Conservation (phyloP, 2,329 filamentous ascomycete genomes). For the Blastomyces percursus region DNA sequence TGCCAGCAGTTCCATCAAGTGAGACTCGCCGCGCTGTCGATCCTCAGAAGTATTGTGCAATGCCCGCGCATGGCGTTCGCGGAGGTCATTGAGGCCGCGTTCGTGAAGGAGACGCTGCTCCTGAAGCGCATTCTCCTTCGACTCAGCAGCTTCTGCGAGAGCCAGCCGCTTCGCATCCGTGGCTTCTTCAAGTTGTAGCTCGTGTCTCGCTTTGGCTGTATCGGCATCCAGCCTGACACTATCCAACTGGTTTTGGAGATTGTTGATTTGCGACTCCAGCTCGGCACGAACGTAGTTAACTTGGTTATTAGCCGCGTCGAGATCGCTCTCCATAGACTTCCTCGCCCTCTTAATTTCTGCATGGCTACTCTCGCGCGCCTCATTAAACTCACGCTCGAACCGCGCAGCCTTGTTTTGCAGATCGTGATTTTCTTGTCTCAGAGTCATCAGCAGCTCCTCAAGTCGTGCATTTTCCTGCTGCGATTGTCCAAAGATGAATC, state of each 20-base stretch:
- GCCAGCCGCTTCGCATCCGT: conserved; percentile 55
- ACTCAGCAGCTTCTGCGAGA: conserved; percentile 43
- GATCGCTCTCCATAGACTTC: conserved; percentile 64
- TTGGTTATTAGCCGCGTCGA: conserved; percentile 66
- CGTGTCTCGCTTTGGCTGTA: conserved; percentile 66
- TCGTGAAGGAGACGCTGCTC: conserved; percentile 58
- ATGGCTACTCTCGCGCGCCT: conserved; percentile 67
- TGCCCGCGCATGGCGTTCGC: conserved; percentile 62
- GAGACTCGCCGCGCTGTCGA: conserved; percentile 65
- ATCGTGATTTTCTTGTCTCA: conserved; percentile 50
- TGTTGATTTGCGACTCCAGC: conserved; percentile 65
- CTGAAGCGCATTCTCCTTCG: conserved; percentile 43
- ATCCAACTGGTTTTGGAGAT: conserved; percentile 64
- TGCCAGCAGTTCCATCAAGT: conserved; percentile 68
- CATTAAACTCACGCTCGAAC: conserved; percentile 71
- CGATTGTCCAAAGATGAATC: conserved; percentile 62
- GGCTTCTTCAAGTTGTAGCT: conserved; percentile 74
- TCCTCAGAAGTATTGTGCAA: conserved; percentile 68
- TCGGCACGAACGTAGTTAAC: conserved; percentile 70
- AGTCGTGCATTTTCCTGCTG: conserved; percentile 54
- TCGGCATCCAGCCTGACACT: conserved; percentile 68
- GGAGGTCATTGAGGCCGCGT: conserved; percentile 60
- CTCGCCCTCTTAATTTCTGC: conserved; percentile 73
- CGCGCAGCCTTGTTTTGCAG: conserved; percentile 58
- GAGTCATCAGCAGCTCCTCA: conserved; percentile 41